Base-by-base conservation (phyloP, 345 rosid genomes). In the Raphanus sativus region DNA sequence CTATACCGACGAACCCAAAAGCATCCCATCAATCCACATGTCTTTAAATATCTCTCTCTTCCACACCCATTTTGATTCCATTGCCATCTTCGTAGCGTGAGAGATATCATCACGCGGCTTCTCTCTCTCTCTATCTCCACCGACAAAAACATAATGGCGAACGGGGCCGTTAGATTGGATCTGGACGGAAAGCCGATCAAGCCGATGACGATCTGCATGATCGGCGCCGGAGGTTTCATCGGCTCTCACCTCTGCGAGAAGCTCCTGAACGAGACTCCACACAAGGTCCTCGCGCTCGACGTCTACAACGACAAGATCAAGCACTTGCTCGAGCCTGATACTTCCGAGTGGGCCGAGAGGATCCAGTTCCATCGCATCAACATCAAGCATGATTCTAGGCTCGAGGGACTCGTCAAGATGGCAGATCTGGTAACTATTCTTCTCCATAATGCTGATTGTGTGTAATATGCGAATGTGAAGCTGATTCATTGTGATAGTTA, bases 171-270 rank as follows among this genome's bases (percentile, higher is more conserved):
- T 76, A 87, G 92, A 82, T 75, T 87, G 81, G 91, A 95, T 92
- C 96, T 95, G 69, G 98, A 93, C 67, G 98, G 99, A 12, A 89
- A 61, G 73, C 88, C 93, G 76, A 89, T 95, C 30, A 88, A 81
- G 88, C 84, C 92, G 79, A 76, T 91, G 9, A 95, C 99, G 17
- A 90, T 95, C 74, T 92, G 97, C 81, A 88, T 94, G 98, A 94
- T 94, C 69, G 98, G 98, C 2, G 98, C 98, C 48, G 98, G 98
- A 4, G 97, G 98, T 30, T 94, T 94, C 89, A 94, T 94, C 48
- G 98, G 98, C 2, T 94, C 98, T 32, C 98, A 94, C 77, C 96
- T 94, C 13, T 94, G 98, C 67, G 98, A 94, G 90, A 90, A 92
- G 86, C 70, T 94, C 26, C 70, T 94, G 86, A 16, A 15, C 13